Base-by-base conservation (phyloP, 2,329 filamentous ascomycete genomes). In the Pleurostoma richardsiae region DNA sequence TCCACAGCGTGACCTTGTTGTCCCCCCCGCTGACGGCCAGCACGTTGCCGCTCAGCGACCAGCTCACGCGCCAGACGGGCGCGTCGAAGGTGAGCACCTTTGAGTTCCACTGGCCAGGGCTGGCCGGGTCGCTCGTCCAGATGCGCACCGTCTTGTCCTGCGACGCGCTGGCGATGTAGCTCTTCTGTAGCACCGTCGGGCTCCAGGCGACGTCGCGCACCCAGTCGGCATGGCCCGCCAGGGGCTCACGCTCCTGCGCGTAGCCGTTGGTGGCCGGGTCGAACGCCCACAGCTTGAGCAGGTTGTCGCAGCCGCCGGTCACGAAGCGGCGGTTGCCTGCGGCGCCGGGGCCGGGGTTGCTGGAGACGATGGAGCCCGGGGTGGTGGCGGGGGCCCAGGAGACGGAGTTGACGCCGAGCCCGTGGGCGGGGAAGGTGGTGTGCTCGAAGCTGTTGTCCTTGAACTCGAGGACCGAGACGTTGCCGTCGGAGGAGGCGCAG, bases 71-170 rank as follows among this genome's bases (percentile, higher is more conserved):
- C 94, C 94, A 99, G 49, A 96, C 80, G 41, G 91, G 85, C 4
- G 86, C 83, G 51, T 96, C 92, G 58, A 99, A 95, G 59, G 85
- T 82, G 54, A 99, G 77, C 39, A 87, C 82, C 67, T 95, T 94
- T 68, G 82, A 85, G 49, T 85, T 82, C 94, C 94, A 99, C 59
- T 89, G 82, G 28, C 79, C 80, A 11, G 81, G 72, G 61, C 76
- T 80, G 49, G 78, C 73, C 29, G 79, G 71, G 58, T 90, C 86
- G 29, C 80, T 85, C 7, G 92, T 97, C 94, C 94, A 99, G 70
- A 99, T 96, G 56, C 90, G 84, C 52, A 97, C 92, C 6, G 90
- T 96, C 79, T 95, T 95, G 68, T 99, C 94, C 72, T 97, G 91
- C 45, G 87, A 91, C 8, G 92, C 94, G 42, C 87, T 92, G 30